Evolutionary conservation across 345 rosid genomes (phyloP).

Genomic region (Aquilaria yunnanensis): DNA sequence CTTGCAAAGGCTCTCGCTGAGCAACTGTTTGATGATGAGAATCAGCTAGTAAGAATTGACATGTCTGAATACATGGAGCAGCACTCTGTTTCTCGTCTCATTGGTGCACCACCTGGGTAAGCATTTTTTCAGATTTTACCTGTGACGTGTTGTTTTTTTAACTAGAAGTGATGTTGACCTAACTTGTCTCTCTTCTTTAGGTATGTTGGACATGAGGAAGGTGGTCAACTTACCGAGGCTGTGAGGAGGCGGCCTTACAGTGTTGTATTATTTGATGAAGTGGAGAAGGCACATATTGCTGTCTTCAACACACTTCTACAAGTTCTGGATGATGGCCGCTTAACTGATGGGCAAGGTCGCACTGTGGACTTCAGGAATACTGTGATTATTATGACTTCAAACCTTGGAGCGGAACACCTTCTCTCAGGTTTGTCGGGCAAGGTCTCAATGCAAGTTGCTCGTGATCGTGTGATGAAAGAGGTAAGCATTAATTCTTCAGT

Average conservation of each 20-base stretch:
- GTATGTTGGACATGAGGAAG: constrained; percentile 94
- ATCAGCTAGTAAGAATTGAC: constrained; percentile 68
- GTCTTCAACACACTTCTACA: constrained; percentile 93
- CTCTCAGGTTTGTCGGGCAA: constrained; percentile 68
- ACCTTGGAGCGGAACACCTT: constrained; percentile 88
- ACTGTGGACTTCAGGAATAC: constrained; percentile 80
- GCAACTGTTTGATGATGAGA: constrained; percentile 85
- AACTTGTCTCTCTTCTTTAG: constrained; percentile 17
- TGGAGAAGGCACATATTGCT: constrained; percentile 87
- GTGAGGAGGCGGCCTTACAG: constrained; percentile 88
- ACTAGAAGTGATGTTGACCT: not conserved
- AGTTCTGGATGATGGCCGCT: constrained; percentile 83
- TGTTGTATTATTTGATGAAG: constrained; percentile 82
- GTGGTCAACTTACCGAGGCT: constrained; percentile 90
- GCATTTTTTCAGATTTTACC: not conserved
- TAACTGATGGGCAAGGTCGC: constrained; percentile 93
- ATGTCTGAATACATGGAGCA: constrained; percentile 93
- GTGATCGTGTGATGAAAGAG: constrained; percentile 78
- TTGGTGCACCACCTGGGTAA: constrained; percentile 92
- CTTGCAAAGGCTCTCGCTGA: constrained; percentile 93
- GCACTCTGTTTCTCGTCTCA: constrained; percentile 72
- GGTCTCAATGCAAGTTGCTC: constrained; percentile 72
- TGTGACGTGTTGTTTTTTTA: too few relatives aligned
- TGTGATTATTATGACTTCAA: constrained; percentile 89
- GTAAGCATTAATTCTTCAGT: constrained; percentile 16